These are phyloP conservation scores for Neonothopanus nambi DNA, from an alignment of 1,284 basidiomycete genomes.

Conservation along the genomic window DNA sequence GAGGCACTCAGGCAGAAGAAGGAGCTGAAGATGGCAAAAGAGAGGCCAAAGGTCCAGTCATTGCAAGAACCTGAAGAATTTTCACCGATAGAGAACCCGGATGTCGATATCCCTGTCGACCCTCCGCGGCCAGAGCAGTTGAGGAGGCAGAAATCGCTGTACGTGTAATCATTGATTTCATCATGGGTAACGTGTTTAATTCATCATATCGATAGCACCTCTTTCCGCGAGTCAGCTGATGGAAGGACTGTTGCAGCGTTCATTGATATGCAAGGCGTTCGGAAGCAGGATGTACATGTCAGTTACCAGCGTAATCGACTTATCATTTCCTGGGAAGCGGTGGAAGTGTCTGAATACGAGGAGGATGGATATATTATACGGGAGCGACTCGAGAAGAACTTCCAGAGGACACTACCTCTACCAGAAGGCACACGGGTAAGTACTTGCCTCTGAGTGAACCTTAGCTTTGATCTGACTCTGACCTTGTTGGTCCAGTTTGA, in stretches of 20 bases:
- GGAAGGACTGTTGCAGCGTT: conserved; percentile 54
- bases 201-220: conserved; percentile 43
- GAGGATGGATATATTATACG: conserved; percentile 59
- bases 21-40: conserved; percentile 59
- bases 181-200: conserved; percentile 14
- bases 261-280: conserved; percentile 65
- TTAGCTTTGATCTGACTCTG: conserved; percentile 12
- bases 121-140: conserved; percentile 26
- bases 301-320: conserved; percentile 63
- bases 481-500: conserved; percentile 50
- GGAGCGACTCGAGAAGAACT: conserved; percentile 56
- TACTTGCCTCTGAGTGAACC: neutral
- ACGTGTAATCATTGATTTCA: conserved; percentile 24
- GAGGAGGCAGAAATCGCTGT: conserved; percentile 61
- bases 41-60: conserved; percentile 66
- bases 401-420: conserved; percentile 44
- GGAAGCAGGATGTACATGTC: conserved; percentile 72
- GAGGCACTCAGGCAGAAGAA: conserved; percentile 60
- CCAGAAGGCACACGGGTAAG: conserved; percentile 48
- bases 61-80: conserved; percentile 35
- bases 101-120: conserved; percentile 14
- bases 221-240: conserved; percentile 65
- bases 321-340: conserved; percentile 66
- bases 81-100: conserved; percentile 11
- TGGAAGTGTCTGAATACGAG: conserved; percentile 56